A percentile compares a stretch with the other conserved stretches of the same genome.
These are phyloP conservation scores for Leccinellum rugosiceps DNA, from an alignment of 768 basidiomycete species.

Conservation along the genomic window DNA sequence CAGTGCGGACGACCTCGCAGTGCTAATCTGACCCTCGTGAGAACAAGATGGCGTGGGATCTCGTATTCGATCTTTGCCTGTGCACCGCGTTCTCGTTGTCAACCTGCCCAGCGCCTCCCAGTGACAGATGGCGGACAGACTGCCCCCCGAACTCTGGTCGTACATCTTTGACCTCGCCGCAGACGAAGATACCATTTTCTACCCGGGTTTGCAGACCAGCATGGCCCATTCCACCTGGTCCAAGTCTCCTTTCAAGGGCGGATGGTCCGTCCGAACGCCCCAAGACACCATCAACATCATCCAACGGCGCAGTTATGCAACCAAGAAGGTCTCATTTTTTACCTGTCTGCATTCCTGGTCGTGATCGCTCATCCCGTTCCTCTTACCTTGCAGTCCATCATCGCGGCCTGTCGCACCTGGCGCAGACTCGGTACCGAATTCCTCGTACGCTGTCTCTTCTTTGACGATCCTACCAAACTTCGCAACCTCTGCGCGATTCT, in stretches of 20 bases:
- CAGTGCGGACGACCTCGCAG: neutral
- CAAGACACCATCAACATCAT: constrained; percentile 54
- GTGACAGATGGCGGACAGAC: constrained; percentile 30
- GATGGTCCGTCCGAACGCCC: constrained; percentile 60
- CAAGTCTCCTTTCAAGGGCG: constrained; percentile 36
- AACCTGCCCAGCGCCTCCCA: neutral
- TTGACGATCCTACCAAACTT: constrained; percentile 57
- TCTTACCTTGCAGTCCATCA: constrained; percentile 49
- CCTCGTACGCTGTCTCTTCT: constrained; percentile 66
- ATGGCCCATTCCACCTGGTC: constrained; percentile 69
- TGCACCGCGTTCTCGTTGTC: neutral
- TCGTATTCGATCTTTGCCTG: neutral
- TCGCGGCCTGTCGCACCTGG: constrained; percentile 65
- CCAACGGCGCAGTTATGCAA: constrained; percentile 59
- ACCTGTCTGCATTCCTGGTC: neutral
- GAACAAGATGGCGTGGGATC: neutral
- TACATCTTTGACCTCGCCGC: constrained; percentile 69
- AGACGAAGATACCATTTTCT: constrained; percentile 67
- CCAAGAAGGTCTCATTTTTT: constrained; percentile 52
- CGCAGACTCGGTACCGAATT: constrained; percentile 59
- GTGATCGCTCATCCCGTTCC: neutral
- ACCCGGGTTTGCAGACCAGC: constrained; percentile 55
- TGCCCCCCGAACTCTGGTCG: constrained; percentile 70
- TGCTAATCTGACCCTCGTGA: neutral
- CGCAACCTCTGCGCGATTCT: constrained; percentile 50